Evolutionary conservation across 495 filamentous ascomycete genomes (phyloP).

Genomic region (Parathielavia hyrcaniae): DNA sequence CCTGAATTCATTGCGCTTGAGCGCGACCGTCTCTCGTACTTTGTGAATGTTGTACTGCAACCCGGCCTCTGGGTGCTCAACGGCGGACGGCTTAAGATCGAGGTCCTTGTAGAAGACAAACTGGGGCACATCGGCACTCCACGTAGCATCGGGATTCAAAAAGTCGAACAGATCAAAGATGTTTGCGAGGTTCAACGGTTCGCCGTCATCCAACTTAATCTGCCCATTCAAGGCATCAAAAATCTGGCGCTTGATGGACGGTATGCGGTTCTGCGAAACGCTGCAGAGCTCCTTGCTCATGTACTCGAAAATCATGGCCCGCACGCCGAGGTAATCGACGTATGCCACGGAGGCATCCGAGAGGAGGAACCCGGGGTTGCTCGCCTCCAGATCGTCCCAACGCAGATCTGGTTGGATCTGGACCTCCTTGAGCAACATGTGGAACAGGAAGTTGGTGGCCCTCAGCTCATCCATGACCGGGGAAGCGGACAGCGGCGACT

Average conservation of each 20-base stretch:
- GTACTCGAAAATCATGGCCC: slow-evolving; percentile 74
- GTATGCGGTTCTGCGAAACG: slow-evolving; percentile 60
- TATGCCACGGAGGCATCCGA: slow-evolving; percentile 57
- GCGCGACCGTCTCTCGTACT: slow-evolving; percentile 56
- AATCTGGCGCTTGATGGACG: slow-evolving; percentile 69
- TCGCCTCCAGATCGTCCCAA: slow-evolving; percentile 59
- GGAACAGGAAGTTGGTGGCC: slow-evolving; percentile 64
- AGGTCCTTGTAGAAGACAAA: slow-evolving; percentile 54
- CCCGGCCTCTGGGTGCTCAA: slow-evolving; percentile 43
- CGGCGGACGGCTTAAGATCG: slow-evolving; percentile 54
- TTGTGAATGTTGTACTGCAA: slow-evolving; percentile 53
- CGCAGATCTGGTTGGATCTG: slow-evolving; percentile 54
- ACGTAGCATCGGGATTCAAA: slow-evolving; percentile 59
- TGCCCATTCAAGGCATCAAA: slow-evolving; percentile 73
- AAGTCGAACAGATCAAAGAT: slow-evolving; percentile 95
- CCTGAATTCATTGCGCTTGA: slow-evolving; percentile 52
- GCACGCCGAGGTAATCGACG: slow-evolving; percentile 65
- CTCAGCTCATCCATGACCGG: slow-evolving; percentile 73
- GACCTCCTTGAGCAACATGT: slow-evolving; percentile 57
- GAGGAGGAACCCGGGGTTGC: slow-evolving; percentile 55
- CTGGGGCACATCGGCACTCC: slow-evolving; percentile 43
- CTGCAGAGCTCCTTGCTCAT: slow-evolving; percentile 74
- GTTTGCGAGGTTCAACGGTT: slow-evolving; percentile 57
- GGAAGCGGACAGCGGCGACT: slow-evolving; percentile 67
- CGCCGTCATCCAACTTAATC: slow-evolving; percentile 56